These are phyloP conservation scores for Phascolomyces articulosus DNA, from an alignment of 371 early-diverging fungal species.

Conservation along the genomic window DNA sequence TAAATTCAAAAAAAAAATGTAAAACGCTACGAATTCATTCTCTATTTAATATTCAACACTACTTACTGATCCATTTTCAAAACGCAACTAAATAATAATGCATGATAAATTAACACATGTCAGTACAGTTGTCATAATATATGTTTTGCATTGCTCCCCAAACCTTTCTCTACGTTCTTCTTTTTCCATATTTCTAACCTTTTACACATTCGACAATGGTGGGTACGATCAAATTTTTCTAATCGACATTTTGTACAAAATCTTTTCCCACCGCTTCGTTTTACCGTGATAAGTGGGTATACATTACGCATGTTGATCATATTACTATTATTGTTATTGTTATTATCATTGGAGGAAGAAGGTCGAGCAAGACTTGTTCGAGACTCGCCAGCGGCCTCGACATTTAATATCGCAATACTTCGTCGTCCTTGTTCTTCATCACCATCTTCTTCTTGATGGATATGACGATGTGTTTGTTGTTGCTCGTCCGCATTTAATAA, in stretches of 20 bases:
- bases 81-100: constrained; percentile 48
- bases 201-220: constrained; percentile 70
- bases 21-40: neutral
- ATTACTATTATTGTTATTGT: neutral
- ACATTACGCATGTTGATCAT: constrained; percentile 7
- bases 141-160: too few relatives aligned
- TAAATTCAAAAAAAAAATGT: too few relatives aligned
- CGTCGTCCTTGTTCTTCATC: constrained; percentile 3
- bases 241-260: constrained; percentile 69
- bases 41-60: neutral
- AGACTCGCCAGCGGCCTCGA: constrained; percentile 21
- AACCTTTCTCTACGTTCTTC: too few relatives aligned
- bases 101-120: neutral
- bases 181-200: neutral
- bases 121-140: neutral
- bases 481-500: constrained; percentile 6
- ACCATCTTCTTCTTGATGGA: constrained; percentile 6
- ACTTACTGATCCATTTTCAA: constrained; percentile 76
- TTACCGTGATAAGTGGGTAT: constrained; percentile 45
- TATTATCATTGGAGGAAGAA: constrained; percentile 10
- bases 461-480: constrained; percentile 2
- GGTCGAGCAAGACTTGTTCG: constrained; percentile 19
- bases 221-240: constrained; percentile 65
- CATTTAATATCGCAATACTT: constrained; percentile 24
- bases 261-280: constrained; percentile 56